A percentile compares a stretch with the other conserved stretches of the same genome.
Conservation (phyloP, 805 yeast species). For the Candida sithepensis region DNA sequence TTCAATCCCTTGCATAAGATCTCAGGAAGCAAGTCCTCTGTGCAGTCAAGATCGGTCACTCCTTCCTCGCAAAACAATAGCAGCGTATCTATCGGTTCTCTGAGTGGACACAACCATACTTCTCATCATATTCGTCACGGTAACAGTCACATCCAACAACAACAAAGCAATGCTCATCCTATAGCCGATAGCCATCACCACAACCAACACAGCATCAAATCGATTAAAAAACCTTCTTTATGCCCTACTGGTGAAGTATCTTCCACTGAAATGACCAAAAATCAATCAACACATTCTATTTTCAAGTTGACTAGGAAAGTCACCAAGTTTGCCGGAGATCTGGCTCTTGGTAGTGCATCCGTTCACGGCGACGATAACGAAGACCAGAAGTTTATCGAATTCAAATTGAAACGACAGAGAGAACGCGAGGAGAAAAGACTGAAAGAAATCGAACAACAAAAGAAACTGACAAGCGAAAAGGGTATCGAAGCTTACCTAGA, state of each 20-base stretch:
- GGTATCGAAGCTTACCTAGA: slow-evolving; percentile 26
- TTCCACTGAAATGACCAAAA: slow-evolving; percentile 12
- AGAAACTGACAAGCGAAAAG: slow-evolving; percentile 16
- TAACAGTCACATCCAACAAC: neutral
- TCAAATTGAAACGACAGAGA: slow-evolving; percentile 7
- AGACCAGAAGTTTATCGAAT: slow-evolving; percentile 16
- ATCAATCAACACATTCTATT: slow-evolving; percentile 10
- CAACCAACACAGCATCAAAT: neutral
- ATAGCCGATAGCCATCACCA: neutral
- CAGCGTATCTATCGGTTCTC: neutral
- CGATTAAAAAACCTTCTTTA: neutral
- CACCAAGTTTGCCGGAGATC: slow-evolving; percentile 27
- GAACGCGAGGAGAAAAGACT: slow-evolving; percentile 10
- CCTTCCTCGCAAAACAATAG: neutral
- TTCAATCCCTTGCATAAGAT: slow-evolving; percentile 8
- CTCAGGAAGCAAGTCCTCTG: neutral
- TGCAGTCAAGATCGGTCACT: neutral
- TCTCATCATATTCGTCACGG: neutral
- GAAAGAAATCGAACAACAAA: slow-evolving; percentile 12
- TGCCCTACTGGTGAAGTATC: neutral
- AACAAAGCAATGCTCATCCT: neutral
- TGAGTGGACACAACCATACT: neutral
- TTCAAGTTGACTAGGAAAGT: slow-evolving; percentile 26
- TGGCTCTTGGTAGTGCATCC: slow-evolving; percentile 28
- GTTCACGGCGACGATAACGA: slow-evolving; percentile 9